phyloP scores from a whole-genome alignment of 192 early-diverging fungal species.

The Dispira simplex region DNA sequence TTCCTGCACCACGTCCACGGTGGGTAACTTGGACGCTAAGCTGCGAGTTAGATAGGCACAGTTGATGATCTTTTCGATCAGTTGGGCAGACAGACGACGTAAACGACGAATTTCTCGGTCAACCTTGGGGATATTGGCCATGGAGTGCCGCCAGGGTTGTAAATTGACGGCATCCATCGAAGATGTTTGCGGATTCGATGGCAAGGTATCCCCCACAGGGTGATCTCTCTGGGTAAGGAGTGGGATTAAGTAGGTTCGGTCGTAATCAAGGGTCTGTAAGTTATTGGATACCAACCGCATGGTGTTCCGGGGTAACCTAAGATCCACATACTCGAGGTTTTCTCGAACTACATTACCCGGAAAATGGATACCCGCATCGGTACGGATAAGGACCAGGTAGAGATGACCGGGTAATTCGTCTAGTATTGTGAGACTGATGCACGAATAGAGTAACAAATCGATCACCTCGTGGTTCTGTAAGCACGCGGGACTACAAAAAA shows the following conservation, averaged over 20 bases:
- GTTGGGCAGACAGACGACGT: slow-evolving; percentile 7
- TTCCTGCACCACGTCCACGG: slow-evolving; percentile 26
- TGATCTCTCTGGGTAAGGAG: neutral
- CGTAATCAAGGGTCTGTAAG: slow-evolving; percentile 16
- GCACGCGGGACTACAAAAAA: slow-evolving; percentile 56
- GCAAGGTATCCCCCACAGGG: neutral
- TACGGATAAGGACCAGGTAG: slow-evolving; percentile 25
- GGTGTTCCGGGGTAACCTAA: slow-evolving; percentile 20
- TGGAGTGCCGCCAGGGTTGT: neutral
- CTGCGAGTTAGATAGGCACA: slow-evolving; percentile 7
- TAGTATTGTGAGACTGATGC: slow-evolving; percentile 22
- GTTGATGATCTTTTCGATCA: slow-evolving; percentile 10
- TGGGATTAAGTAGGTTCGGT: slow-evolving; percentile 19
- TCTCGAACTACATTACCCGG: slow-evolving; percentile 18
- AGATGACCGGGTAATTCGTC: neutral
- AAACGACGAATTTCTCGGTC: slow-evolving; percentile 7
- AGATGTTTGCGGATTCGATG: neutral
- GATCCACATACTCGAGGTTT: slow-evolving; percentile 16
- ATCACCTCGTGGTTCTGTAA: slow-evolving; percentile 30
- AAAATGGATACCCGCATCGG: slow-evolving; percentile 25
- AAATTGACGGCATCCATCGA: neutral
- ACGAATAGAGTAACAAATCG: slow-evolving; percentile 32
- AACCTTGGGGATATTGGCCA: slow-evolving; percentile 6
- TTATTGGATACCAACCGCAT: slow-evolving; percentile 30
- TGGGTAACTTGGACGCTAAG: slow-evolving; percentile 3